Conservation (phyloP, 2,329 filamentous ascomycete genomes). For the Malbranchea zuffiana region DNA sequence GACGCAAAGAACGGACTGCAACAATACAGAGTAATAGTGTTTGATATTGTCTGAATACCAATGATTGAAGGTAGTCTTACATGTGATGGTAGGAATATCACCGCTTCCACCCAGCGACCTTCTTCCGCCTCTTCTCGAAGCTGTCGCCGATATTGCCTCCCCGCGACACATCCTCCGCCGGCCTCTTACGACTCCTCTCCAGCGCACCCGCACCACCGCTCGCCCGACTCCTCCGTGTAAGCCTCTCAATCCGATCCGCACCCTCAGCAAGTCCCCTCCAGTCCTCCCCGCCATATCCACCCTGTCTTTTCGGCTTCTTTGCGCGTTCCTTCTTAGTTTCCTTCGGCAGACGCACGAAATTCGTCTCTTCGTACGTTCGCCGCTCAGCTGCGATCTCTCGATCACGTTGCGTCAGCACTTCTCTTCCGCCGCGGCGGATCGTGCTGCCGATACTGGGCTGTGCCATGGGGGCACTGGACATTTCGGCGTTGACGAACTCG, state of each 20-base stretch:
- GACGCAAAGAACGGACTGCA: too few species aligned
- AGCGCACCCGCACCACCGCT: conserved; percentile 47
- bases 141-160: conserved; percentile 60
- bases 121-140: conserved; percentile 36
- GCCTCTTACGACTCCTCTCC: conserved; percentile 79
- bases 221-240: conserved; percentile 60
- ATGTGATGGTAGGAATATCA: conserved; percentile 17
- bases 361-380: conserved; percentile 78
- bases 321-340: conserved; percentile 76
- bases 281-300: conserved; percentile 80
- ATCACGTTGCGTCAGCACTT: conserved; percentile 65
- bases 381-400: conserved; percentile 68
- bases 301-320: conserved; percentile 45
- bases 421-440: conserved; percentile 66
- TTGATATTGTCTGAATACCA: neutral
- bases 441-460: conserved; percentile 88
- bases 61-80: neutral
- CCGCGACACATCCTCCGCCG: conserved; percentile 59
- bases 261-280: conserved; percentile 79
- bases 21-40: too few species aligned
- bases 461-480: conserved; percentile 68
- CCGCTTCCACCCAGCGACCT: conserved; percentile 34
- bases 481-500: conserved; percentile 78
- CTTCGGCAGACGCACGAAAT: conserved; percentile 77
- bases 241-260: conserved; percentile 70